Base-by-base conservation (phyloP, 495 filamentous ascomycete genomes). In the Glarea lozoyensis region DNA sequence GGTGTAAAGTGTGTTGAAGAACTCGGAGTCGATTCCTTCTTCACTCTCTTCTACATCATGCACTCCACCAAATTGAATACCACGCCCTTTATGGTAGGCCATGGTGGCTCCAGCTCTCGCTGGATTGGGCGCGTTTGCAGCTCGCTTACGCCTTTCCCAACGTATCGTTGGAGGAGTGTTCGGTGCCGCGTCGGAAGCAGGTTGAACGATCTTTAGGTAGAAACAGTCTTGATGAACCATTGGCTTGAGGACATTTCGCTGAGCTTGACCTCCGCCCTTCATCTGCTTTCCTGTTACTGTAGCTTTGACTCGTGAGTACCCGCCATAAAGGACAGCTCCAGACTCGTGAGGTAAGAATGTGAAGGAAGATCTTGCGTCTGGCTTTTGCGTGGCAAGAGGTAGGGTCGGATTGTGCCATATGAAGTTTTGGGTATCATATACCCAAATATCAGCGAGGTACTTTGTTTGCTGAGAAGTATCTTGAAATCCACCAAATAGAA, bases 11-110 rank as follows among this genome's bases (percentile, higher is more conserved):
- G 73, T 70, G 55, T 95, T 86, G 59, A 97, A 97, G 62, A 98
- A 98, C 54, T 95, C 86, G 55, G 85, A 92, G 13, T 97, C 88
- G 29, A 98, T 89, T 10, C 84, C 88, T 62, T 98, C 92, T 56
- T 98, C 92, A 48, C 73, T 93, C 56, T 94, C 74, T 56, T 94
- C 88, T 1, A 94, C 82, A 54, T 97, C 92, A 46, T 94, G 84
- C 4, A 98, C 92, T 42, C 92, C 92, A 29, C 92, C 92, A 54
- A 98, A 98, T 60, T 82, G 64, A 46, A 98, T 87, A 2, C 92
- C 92, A 45, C 92, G 77, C 1, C 92, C 89, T 60, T 88, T 89
- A 59, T 97, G 92, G 56, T 81, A 82, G 0, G 85, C 75, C 86
- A 95, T 94, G 1, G 88, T 95, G 12, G 84, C 76, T 36, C 92